These are phyloP conservation scores for Rhizophora apiculata DNA, from an alignment of 345 rosid genomes.

Conservation along the genomic window DNA sequence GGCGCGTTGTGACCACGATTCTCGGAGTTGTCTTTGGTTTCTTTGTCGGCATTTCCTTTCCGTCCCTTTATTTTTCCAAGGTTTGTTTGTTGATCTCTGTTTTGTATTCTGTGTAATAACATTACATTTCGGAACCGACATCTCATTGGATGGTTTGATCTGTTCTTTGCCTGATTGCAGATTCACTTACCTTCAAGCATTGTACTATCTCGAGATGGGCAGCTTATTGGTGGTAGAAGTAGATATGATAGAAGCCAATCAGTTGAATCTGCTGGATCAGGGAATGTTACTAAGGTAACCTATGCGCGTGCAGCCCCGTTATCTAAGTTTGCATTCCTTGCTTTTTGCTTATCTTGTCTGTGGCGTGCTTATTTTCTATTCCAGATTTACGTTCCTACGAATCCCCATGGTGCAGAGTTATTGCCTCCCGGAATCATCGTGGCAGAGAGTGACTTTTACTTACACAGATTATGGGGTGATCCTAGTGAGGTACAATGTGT, in stretches of 20 bases:
- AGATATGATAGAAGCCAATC: slow-evolving; percentile 32
- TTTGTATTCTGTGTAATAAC: neutral
- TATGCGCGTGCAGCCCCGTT: slow-evolving; percentile 1
- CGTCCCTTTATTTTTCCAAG: slow-evolving; percentile 58
- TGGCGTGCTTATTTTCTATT: slow-evolving; percentile 12
- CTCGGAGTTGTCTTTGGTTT: slow-evolving; percentile 72
- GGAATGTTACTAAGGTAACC: slow-evolving; percentile 44
- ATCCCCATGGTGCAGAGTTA: slow-evolving; percentile 91
- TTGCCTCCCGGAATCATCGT: slow-evolving; percentile 86
- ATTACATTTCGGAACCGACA: neutral
- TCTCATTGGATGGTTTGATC: slow-evolving; percentile 15
- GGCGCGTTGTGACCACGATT: slow-evolving; percentile 49
- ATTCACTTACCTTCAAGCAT: slow-evolving; percentile 57
- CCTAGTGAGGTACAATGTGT: slow-evolving; percentile 71
- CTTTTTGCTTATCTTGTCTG: neutral
- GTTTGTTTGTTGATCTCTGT: slow-evolving; percentile 33
- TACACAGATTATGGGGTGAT: slow-evolving; percentile 95
- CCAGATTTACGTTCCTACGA: slow-evolving; percentile 79
- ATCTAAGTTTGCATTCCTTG: neutral
- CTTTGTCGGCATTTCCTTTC: slow-evolving; percentile 68
- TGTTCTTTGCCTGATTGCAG: slow-evolving; percentile 41
- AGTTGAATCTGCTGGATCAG: slow-evolving; percentile 36
- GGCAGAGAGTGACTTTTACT: slow-evolving; percentile 70
- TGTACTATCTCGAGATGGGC: slow-evolving; percentile 44
- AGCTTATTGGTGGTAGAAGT: slow-evolving; percentile 28